These are phyloP conservation scores for Malus fusca DNA, from an alignment of 306 rosid genomes.

Conservation along the genomic window DNA sequence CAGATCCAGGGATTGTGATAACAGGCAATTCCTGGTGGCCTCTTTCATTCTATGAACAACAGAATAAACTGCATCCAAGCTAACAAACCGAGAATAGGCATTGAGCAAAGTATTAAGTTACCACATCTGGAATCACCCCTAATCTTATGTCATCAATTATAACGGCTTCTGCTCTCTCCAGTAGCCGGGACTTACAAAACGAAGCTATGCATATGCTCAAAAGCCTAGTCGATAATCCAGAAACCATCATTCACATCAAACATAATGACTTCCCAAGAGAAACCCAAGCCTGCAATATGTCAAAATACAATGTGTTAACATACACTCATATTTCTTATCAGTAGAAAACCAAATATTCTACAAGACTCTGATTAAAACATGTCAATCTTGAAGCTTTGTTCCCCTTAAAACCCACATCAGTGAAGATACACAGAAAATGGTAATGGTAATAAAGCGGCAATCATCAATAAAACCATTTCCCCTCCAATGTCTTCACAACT, in stretches of 20 bases:
- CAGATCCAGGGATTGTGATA: constrained; percentile 35
- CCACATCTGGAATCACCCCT: constrained; percentile 58
- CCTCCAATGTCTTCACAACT: too few species aligned
- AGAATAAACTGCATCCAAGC: constrained; percentile 43
- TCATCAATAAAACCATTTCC: too few species aligned
- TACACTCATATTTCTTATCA: neutral
- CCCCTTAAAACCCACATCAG: neutral
- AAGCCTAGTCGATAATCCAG: constrained; percentile 48
- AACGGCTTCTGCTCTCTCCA: constrained; percentile 49
- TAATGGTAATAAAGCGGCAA: too few species aligned
- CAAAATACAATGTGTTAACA: neutral
- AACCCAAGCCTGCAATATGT: neutral
- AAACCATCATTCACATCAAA: constrained; percentile 38
- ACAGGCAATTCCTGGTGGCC: constrained; percentile 31
- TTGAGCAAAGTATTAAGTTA: constrained; percentile 64
- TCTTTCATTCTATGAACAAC: constrained; percentile 59
- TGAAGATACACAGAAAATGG: neutral
- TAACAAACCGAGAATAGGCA: constrained; percentile 52
- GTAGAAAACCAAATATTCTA: neutral
- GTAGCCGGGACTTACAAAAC: constrained; percentile 39
- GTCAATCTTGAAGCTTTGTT: neutral
- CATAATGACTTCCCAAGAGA: constrained; percentile 10
- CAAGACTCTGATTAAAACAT: neutral
- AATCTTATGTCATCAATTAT: constrained; percentile 53
- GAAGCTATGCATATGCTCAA: constrained; percentile 61